Evolutionary conservation across 2,329 filamentous ascomycete genomes (phyloP), one percentile per base, ranked within the genome.

Genomic region (Trichoderma harzianum): DNA sequence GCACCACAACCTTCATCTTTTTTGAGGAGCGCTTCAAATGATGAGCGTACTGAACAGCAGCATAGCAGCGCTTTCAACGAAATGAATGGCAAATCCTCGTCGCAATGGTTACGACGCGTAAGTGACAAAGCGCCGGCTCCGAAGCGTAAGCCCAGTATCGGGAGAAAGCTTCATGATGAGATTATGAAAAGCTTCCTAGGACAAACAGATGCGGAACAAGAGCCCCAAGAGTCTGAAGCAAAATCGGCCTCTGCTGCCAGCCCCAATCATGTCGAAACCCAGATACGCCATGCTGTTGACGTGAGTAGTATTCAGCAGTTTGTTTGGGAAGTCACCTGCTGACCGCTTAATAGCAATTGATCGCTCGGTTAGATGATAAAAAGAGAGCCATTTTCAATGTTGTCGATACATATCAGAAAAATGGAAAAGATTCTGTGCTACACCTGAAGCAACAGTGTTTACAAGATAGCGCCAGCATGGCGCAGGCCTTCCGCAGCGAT

Each of bases 401-500:
- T 3, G 74, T 74, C n/a, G 73, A 75, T 21, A 65, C 68, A 1
- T 80, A 80, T 66, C 73, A 69, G 3, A 73, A 74, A 18, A 76
- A 73, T n/a, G 74, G 70, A 5, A 51, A 74, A 1, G 61, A 63
- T 5, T 78, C 75, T 3, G 73, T 79, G 30, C 70, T 70, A 11
- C 76, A 72, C 21, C 75, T 80, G 3, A 69, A 73, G n/a, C 72
- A 70, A 14, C 76, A 74, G 10, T 76, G 76, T 39, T 18, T 28
- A 2, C 68, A 76, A 12, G 79, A 80, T 30, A 74, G 62, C 7
- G 39, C 61, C 16, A 26, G 18, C 14, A 34, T 79, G 6, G 72
- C 5, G 39, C 16, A 76, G n/a, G 67, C 36, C 3, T 73, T 76
- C 63, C 73, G 67, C 16, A 74, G 63, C 6, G 77, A 80, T 30